Conservation (phyloP, 2,329 filamentous ascomycete genomes). For the Xylaria sp. region DNA sequence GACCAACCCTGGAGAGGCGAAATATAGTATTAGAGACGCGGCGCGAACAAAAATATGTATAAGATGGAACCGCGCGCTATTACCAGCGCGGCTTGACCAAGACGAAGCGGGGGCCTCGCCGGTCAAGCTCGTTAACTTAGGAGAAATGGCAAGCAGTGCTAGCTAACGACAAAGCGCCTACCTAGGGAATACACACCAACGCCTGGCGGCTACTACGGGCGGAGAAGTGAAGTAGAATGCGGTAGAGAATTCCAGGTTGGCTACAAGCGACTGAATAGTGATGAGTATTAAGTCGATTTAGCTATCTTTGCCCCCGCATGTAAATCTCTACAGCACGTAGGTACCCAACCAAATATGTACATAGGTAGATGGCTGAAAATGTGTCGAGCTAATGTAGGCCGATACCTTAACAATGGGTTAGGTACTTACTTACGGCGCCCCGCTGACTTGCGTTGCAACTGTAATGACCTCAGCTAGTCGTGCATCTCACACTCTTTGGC, state of each 20-base stretch:
- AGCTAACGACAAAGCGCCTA: slow-evolving; percentile 3
- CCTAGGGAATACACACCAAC: neutral
- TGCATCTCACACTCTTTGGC: neutral
- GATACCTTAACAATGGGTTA: neutral
- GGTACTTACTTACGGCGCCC: neutral
- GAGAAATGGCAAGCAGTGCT: neutral
- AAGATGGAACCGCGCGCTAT: neutral
- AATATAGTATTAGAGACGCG: neutral
- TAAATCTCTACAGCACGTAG: neutral
- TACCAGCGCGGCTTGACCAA: neutral
- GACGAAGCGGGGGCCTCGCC: neutral
- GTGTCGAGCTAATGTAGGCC: neutral
- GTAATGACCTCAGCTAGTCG: neutral
- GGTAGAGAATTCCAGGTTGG: neutral
- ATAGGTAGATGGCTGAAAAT: no score
- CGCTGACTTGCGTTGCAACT: neutral
- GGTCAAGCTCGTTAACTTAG: neutral
- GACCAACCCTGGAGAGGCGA: neutral
- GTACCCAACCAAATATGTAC: neutral
- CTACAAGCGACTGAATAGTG: neutral
- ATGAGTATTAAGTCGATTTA: neutral
- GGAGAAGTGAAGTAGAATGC: neutral
- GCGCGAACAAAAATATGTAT: neutral
- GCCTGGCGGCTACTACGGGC: neutral
- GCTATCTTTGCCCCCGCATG: slow-evolving; percentile 10